Evolutionary conservation across 2,329 filamentous ascomycete genomes (phyloP), one percentile per base, ranked within the genome.

Genomic region (Talaromyces sp.): DNA sequence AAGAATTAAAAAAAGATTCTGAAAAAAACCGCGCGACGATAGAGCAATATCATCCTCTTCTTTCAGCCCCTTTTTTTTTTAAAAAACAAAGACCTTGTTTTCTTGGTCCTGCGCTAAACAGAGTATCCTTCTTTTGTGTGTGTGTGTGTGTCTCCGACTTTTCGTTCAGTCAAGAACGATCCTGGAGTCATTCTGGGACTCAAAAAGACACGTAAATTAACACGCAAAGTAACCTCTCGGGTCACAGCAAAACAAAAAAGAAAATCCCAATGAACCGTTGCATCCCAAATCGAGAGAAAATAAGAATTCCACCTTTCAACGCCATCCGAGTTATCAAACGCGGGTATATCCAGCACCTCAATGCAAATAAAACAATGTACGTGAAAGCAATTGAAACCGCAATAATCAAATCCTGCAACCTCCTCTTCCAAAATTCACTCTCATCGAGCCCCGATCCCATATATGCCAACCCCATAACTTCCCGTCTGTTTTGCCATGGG

Each of bases 271-370:
- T 27, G 21, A 31, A 52, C 31, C 53, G 24, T 38, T 51, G 43
- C 27, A 46, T 31, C 32, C 24, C 31, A 54, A 38, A 48, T 52
- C 50, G 35, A 60, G 56, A 32, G 41, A 59, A 48, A 60, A 52
- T 24, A 58, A 19, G 51, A 58, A 63, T 59, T 53, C 62, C 61
- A 57, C 57, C 66, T 65, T 65, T 48, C 60, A 75, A 75, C 73
- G 72, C 73, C 73, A 65, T 72, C 73, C 73, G 65, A 72, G 68
- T 69, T 68, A 72, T 71, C 67, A 74, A 64, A 77, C 74, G 74
- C 75, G 75, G 75, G 75, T 78, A 78, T 78, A 78, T 77, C 75
- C 75, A 76, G 75, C 75, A 77, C 75, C 75, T 70, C 73, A 69
- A 77, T 77, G 75, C 75, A 77, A 52, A 73, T 75, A 64, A 65